Conservation (phyloP, 345 rosid species). For the Linum lewisii region DNA sequence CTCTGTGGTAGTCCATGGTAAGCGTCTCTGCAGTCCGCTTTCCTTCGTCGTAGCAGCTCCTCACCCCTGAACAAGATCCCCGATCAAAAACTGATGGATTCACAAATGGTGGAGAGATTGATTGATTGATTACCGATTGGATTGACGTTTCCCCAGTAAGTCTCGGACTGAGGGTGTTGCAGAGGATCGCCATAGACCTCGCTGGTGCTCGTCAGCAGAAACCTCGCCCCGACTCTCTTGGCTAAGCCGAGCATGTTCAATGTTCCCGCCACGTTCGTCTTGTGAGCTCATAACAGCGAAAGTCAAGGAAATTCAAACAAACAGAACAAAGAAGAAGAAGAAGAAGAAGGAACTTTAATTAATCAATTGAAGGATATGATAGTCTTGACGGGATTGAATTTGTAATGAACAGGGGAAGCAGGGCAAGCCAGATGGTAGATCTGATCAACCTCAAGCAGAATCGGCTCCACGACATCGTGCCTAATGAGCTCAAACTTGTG, state of each 20-base stretch:
- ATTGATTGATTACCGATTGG: slow-evolving; percentile 45
- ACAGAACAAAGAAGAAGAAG: neutral
- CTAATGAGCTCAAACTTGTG: slow-evolving; percentile 67
- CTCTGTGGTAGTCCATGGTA: slow-evolving; percentile 2
- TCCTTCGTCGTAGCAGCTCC: slow-evolving; percentile 7
- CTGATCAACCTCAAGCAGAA: slow-evolving; percentile 79
- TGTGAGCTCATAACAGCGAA: slow-evolving; percentile 31
- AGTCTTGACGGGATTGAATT: slow-evolving; percentile 83
- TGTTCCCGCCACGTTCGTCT: slow-evolving; percentile 81
- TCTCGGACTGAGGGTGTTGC: slow-evolving; percentile 78
- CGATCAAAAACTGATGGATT: neutral
- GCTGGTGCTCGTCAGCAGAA: slow-evolving; percentile 83
- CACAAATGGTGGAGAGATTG: no score
- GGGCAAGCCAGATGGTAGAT: slow-evolving; percentile 90
- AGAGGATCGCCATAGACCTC: slow-evolving; percentile 90
- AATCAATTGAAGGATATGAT: slow-evolving; percentile 50
- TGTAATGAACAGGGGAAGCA: slow-evolving; percentile 84
- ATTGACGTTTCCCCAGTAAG: slow-evolving; percentile 87
- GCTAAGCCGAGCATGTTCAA: slow-evolving; percentile 80
- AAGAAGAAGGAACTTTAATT: neutral
- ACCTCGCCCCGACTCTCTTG: slow-evolving; percentile 70
- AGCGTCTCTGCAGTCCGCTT: neutral
- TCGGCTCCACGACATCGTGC: slow-evolving; percentile 77
- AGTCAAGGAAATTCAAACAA: slow-evolving; percentile 19
- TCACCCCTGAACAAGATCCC: neutral